Evolutionary conservation across 1,284 basidiomycete genomes (phyloP).

Genomic region (Leccinum subrobustum): DNA sequence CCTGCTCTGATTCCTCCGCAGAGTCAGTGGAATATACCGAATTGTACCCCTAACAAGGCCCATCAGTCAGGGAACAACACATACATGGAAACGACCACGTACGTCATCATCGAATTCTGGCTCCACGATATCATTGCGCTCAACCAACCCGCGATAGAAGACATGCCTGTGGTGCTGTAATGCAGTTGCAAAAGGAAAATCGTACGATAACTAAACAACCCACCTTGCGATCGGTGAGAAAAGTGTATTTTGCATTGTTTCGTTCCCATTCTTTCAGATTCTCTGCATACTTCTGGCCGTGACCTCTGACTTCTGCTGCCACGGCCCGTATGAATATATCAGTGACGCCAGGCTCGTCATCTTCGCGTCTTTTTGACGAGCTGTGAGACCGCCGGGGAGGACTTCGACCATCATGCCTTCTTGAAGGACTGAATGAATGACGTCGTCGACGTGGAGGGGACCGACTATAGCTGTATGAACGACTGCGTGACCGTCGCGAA

Average conservation of each 20-base stretch:
- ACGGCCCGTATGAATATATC: conserved; percentile 84
- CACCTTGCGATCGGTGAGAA: conserved; percentile 71
- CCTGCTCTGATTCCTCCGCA: conserved; percentile 89
- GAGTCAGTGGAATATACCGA: conserved; percentile 94
- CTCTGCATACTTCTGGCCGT: conserved; percentile 78
- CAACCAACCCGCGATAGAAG: conserved; percentile 76
- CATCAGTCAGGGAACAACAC: conserved; percentile 3
- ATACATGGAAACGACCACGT: conserved; percentile 23
- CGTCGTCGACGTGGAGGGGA: conserved; percentile 40
- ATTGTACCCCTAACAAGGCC: conserved; percentile 70
- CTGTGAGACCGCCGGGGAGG: conserved; percentile 41
- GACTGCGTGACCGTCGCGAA: conserved; percentile 42
- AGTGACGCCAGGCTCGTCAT: conserved; percentile 61
- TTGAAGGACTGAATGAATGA: conserved; percentile 32
- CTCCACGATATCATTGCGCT: conserved; percentile 56
- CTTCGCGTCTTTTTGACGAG: conserved; percentile 36
- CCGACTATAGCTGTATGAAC: conserved; percentile 42
- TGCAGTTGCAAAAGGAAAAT: conserved; percentile 13
- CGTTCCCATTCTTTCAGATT: conserved; percentile 75
- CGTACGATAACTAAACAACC: conserved; percentile 29
- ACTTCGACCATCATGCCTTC: conserved; percentile 41
- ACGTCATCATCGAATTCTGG: conserved; percentile 88
- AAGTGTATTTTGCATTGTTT: conserved; percentile 56
- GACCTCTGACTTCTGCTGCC: conserved; percentile 79
- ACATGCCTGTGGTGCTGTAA: conserved; percentile 76